Evolutionary conservation across 2,329 filamentous ascomycete genomes (phyloP), one percentile per base, ranked within the genome.

Genomic region (Colletotrichum navitas): DNA sequence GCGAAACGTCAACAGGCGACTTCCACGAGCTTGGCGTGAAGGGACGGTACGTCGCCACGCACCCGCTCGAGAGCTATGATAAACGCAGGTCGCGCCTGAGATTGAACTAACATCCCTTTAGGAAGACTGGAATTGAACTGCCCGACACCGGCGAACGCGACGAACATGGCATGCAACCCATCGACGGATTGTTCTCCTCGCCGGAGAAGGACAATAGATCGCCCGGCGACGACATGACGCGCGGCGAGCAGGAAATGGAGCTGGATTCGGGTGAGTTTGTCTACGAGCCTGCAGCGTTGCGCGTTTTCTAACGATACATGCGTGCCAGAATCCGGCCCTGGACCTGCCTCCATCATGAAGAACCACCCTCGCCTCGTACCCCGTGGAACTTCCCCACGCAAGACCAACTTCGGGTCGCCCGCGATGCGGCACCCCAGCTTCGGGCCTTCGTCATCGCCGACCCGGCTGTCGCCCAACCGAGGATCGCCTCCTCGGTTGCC

Each of bases 171-270:
- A 91, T 99, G 85, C 94, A 98, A 80, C 92, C 93, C 45, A 88
- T 97, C 70, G 93, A 95, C 45, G 90, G 90, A 75, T 90, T 98
- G 75, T 97, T 97, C 81, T 98, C 95, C 11, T 97, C 95, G 26
- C 94, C 95, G 18, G 88, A 90, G 75, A 93, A 91, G 77, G 74
- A 56, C 73, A 39, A 34, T 11, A 26, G 29, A 45, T 69, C 70
- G 5, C 54, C 74, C 62, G 77, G 79, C n/a, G 76, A 78, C 12
- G 79, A 80, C 16, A 77, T 34, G 73, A 81, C 49, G 76, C 49
- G 54, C 21, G 77, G 84, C 74, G 77, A 86, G 75, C 78, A 86
- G 75, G 86, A 87, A 52, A 88, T 89, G 86, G 86, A 87, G 32
- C 83, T 88, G 67, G 86, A 81, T 65, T 81, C 83, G 51, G 87